phyloP scores from a whole-genome alignment of 345 rosid genomes.

The Populus tremula region DNA sequence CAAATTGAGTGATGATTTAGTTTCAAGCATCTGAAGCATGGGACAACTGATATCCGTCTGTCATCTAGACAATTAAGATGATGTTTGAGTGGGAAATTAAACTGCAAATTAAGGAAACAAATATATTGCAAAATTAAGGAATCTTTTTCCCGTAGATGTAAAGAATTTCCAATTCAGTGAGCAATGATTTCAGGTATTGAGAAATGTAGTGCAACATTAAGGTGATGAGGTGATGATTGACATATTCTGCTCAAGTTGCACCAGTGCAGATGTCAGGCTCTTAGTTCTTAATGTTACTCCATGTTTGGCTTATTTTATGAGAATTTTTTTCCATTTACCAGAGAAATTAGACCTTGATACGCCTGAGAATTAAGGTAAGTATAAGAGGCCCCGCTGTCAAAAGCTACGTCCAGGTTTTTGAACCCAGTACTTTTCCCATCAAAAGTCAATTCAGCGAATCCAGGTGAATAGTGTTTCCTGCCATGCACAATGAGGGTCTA shows the following conservation, averaged over 20 bases:
- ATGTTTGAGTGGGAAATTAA: background rate
- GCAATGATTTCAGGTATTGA: background rate
- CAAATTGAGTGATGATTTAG: background rate
- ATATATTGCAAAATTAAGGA: no score
- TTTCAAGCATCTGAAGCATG: background rate
- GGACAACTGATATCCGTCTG: background rate
- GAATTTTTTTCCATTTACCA: conserved; percentile 44
- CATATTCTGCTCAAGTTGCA: background rate
- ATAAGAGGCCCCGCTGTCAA: conserved; percentile 95
- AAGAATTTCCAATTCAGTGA: background rate
- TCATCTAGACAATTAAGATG: background rate
- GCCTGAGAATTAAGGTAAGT: conserved; percentile 70
- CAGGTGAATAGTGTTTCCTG: conserved; percentile 85
- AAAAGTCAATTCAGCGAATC: conserved; percentile 58
- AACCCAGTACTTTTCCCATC: conserved; percentile 61
- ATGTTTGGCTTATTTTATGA: background rate
- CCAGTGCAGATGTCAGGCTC: background rate
- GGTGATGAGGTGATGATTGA: no score
- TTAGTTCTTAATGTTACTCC: background rate
- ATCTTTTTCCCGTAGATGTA: background rate
- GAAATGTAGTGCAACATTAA: background rate
- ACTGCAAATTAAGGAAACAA: background rate
- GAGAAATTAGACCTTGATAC: conserved; percentile 44
- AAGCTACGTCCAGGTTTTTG: conserved; percentile 45
- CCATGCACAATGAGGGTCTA: conserved; percentile 8